Evolutionary conservation across 257 asterid species (phyloP).

Genomic region (Hygrophila difformis): DNA sequence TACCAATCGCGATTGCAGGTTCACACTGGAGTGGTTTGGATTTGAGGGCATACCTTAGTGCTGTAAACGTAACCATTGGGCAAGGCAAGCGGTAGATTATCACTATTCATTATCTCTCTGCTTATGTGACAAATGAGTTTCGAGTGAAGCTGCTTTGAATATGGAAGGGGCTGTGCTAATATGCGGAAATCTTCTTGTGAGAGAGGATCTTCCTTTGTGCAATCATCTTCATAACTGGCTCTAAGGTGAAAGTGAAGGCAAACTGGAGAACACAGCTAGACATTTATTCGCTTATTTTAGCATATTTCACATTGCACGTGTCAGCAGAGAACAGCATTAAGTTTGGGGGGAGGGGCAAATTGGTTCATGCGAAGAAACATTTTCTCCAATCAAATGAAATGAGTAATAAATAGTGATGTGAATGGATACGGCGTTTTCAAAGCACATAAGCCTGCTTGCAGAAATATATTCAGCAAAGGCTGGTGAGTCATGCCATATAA

Average conservation of each 20-base stretch:
- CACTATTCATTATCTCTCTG: conserved; percentile 91
- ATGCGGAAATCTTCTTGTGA: conserved; percentile 95
- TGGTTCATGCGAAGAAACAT: background rate
- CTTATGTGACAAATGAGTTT: conserved; percentile 89
- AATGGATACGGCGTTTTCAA: conserved; percentile 99
- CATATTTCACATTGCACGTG: background rate
- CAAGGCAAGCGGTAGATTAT: conserved; percentile 94
- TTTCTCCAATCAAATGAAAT: too few relatives aligned
- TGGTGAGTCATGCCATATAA: conserved; percentile 95
- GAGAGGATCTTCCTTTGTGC: conserved; percentile 96
- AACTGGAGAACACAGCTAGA: background rate
- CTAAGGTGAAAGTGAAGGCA: conserved; percentile 43
- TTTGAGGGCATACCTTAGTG: conserved; percentile 59
- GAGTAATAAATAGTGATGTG: conserved; percentile 6
- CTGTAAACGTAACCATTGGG: conserved; percentile 98
- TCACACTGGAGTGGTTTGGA: background rate
- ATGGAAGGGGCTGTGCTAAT: conserved; percentile 80
- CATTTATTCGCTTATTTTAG: background rate
- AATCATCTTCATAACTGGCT: conserved; percentile 85
- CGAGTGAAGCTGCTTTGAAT: conserved; percentile 95
- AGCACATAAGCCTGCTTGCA: conserved; percentile 96
- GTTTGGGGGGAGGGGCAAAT: background rate
- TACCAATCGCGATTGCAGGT: background rate
- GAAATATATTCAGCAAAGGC: conserved; percentile 84
- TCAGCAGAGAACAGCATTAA: conserved; percentile 3